phyloP scores from a whole-genome alignment of 2,329 filamentous ascomycete genomes.

The Aureobasidium mangrovei region DNA sequence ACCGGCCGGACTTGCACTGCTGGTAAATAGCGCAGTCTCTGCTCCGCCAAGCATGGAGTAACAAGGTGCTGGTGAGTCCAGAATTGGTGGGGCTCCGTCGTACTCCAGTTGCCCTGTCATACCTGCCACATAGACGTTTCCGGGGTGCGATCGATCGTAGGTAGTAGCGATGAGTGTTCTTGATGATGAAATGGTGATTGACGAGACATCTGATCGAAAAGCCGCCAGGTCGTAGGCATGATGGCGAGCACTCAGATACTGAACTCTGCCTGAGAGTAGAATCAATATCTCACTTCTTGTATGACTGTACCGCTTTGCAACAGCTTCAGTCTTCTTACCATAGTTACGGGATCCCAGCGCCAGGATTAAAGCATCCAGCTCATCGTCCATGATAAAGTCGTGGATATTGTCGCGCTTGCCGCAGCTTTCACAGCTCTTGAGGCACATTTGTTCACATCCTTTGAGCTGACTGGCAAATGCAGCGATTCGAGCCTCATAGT shows the following conservation, averaged over 20 bases:
- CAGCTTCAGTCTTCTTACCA: not conserved
- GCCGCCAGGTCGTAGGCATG: not conserved
- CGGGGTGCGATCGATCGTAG: not conserved
- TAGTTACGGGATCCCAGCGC: slow-evolving; percentile 3
- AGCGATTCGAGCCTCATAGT: slow-evolving; percentile 7
- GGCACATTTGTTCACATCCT: not conserved
- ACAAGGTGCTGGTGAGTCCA: slow-evolving; percentile 4
- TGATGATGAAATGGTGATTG: not conserved
- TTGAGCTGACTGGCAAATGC: not conserved
- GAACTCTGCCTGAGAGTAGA: not conserved
- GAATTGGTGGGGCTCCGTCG: not conserved
- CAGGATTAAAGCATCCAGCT: not conserved
- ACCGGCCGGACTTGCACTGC: not conserved
- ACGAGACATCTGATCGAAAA: slow-evolving; percentile 7
- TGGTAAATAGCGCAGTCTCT: slow-evolving; percentile 8
- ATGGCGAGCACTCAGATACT: not conserved
- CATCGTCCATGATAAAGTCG: slow-evolving; percentile 9
- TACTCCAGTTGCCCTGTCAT: not conserved
- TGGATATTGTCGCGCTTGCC: slow-evolving; percentile 11
- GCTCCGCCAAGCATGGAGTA: not conserved
- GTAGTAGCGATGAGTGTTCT: slow-evolving; percentile 8
- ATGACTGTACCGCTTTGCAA: too few species aligned
- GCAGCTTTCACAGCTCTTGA: slow-evolving; percentile 13
- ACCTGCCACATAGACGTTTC: slow-evolving; percentile 15
- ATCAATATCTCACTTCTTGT: too few species aligned